Conservation (phyloP, 1,139 yeast species). For the Debaryomyces robertsiae region DNA sequence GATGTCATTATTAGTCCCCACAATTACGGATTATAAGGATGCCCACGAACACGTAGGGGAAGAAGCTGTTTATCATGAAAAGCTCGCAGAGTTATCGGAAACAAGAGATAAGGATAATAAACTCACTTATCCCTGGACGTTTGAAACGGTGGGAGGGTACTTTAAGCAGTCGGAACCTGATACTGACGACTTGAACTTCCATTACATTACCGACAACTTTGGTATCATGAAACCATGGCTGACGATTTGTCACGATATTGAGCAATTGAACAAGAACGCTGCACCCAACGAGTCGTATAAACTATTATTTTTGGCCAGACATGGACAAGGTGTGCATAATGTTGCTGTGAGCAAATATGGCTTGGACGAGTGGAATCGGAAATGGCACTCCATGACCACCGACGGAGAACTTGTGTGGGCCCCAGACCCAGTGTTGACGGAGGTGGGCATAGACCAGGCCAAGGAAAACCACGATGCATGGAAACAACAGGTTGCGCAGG, state of each 20-base stretch:
- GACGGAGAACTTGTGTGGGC: constrained; percentile 63
- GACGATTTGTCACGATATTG: constrained; percentile 37
- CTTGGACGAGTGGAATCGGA: constrained; percentile 55
- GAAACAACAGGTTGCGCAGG: constrained; percentile 45
- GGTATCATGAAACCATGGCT: constrained; percentile 53
- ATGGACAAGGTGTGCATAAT: constrained; percentile 81
- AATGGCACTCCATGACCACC: constrained; percentile 57
- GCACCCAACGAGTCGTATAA: constrained; percentile 50
- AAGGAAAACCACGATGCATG: constrained; percentile 49
- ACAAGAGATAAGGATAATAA: constrained; percentile 23
- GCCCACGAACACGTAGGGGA: constrained; percentile 31
- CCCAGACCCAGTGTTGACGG: constrained; percentile 70
- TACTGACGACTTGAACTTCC: constrained; percentile 53
- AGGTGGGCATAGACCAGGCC: constrained; percentile 53
- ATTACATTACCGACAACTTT: constrained; percentile 51
- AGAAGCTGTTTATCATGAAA: constrained; percentile 15
- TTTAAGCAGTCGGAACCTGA: constrained; percentile 52
- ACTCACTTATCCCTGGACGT: constrained; percentile 40
- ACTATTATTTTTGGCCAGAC: constrained; percentile 66
- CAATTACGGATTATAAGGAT: constrained; percentile 35
- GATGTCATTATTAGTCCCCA: constrained; percentile 39
- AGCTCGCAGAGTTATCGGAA: constrained; percentile 11
- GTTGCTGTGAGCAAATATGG: constrained; percentile 62
- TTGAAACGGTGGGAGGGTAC: constrained; percentile 53
- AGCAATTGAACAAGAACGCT: constrained; percentile 39